phyloP scores from a whole-genome alignment of 306 rosid genomes.

The Urtica urens region DNA sequence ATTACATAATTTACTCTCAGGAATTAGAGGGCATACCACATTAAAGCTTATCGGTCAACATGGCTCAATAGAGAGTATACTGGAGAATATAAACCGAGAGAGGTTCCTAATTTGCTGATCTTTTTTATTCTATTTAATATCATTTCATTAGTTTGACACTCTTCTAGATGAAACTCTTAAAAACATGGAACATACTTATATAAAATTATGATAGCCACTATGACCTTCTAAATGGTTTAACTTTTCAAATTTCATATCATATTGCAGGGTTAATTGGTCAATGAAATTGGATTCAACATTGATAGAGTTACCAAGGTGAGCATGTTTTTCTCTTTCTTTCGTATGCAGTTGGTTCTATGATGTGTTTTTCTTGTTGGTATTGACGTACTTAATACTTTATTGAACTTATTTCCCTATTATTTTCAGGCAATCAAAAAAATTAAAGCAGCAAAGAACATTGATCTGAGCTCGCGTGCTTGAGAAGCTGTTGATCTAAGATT shows the following conservation, averaged over 20 bases:
- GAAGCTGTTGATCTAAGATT: too few species aligned
- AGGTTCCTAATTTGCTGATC: slow-evolving; percentile 37
- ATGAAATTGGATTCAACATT: slow-evolving; percentile 86
- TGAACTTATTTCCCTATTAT: slow-evolving; percentile 19
- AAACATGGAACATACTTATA: too few species aligned
- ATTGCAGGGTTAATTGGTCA: slow-evolving; percentile 76
- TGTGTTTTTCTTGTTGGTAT: too few species aligned
- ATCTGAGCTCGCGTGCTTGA: too few species aligned
- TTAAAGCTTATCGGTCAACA: slow-evolving; percentile 91
- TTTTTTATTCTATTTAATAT: neutral
- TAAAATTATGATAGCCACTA: neutral
- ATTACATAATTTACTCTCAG: slow-evolving; percentile 43
- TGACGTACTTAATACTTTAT: neutral
- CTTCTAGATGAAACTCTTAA: too few species aligned
- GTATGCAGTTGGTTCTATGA: slow-evolving; percentile 10
- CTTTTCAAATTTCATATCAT: slow-evolving; percentile 17
- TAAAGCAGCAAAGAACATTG: slow-evolving; percentile 90
- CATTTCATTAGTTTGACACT: too few species aligned
- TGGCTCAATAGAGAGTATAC: slow-evolving; percentile 74
- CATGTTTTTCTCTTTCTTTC: slow-evolving; percentile 9
- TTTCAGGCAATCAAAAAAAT: slow-evolving; percentile 84
- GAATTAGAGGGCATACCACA: slow-evolving; percentile 91
- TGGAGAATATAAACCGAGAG: slow-evolving; percentile 79
- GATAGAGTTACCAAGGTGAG: slow-evolving; percentile 87
- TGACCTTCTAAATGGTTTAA: slow-evolving; percentile 14